A percentile compares a stretch with the other conserved stretches of the same genome.
Evolutionary conservation across 768 basidiomycete species (phyloP).

Genomic region (Lactarius pseudohatsudake): DNA sequence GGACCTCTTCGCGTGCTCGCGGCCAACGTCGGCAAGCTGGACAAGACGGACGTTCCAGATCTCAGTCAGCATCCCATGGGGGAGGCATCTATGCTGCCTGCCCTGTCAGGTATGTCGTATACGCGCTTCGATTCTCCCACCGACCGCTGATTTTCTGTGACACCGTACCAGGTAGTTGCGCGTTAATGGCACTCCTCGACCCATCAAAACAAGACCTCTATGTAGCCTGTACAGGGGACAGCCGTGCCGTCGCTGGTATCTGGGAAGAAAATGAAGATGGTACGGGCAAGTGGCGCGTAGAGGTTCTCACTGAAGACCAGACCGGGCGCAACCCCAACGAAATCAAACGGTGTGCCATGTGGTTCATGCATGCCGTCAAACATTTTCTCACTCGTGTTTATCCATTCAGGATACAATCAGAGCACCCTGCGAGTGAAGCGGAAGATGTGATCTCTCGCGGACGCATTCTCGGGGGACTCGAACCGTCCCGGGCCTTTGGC

Average conservation of each 20-base stretch:
- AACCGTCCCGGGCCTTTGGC: conserved; percentile 85
- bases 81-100: conserved; percentile 73
- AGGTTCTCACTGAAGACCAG: conserved; percentile 95
- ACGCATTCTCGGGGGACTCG: conserved; percentile 83
- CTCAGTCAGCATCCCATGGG: conserved; percentile 71
- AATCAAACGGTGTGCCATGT: conserved; percentile 61
- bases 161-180: conserved; percentile 71
- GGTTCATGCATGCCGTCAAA: neutral
- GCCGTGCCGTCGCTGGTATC: conserved; percentile 91
- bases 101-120: conserved; percentile 63
- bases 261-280: conserved; percentile 71
- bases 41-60: conserved; percentile 56
- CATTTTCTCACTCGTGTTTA: conserved; percentile 4
- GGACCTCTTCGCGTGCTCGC: conserved; percentile 75
- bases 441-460: conserved; percentile 73
- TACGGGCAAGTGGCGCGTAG: conserved; percentile 81
- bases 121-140: neutral
- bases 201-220: conserved; percentile 80
- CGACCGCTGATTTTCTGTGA: conserved; percentile 16
- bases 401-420: conserved; percentile 61
- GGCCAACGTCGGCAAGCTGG: conserved; percentile 51
- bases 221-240: conserved; percentile 90
- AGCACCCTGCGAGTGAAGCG: conserved; percentile 79
- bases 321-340: conserved; percentile 91
- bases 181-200: conserved; percentile 85